phyloP scores from a whole-genome alignment of 805 yeast species.

The Zygosaccharomyces siamensis region DNA sequence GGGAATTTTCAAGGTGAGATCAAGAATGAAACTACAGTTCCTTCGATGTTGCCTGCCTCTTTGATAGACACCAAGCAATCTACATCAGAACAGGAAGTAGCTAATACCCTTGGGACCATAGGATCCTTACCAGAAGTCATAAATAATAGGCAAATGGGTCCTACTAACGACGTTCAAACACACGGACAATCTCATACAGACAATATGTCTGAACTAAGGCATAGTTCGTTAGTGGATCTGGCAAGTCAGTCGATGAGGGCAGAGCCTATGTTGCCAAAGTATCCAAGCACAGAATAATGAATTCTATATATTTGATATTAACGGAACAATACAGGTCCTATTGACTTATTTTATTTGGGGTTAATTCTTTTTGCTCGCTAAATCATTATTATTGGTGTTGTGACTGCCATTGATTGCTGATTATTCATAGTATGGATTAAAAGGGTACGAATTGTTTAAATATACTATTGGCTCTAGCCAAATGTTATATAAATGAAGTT shows the following conservation, averaged over 20 bases:
- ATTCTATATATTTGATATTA: neutral
- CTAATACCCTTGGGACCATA: conserved; percentile 19
- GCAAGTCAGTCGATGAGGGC: conserved; percentile 5
- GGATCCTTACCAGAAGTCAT: conserved; percentile 17
- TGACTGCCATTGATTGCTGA: too few relatives aligned
- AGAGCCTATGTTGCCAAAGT: conserved; percentile 7
- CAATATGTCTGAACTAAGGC: conserved; percentile 9
- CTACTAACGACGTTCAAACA: conserved; percentile 3
- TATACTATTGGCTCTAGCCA: too few relatives aligned
- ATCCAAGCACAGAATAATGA: conserved; percentile 11
- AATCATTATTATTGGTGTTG: neutral
- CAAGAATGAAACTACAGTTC: conserved; percentile 4
- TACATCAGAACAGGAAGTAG: conserved; percentile 3
- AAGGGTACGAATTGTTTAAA: too few relatives aligned
- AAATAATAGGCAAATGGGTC: conserved; percentile 14
- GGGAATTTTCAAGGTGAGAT: conserved; percentile 4
- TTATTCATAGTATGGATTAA: too few relatives aligned
- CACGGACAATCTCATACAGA: conserved; percentile 4
- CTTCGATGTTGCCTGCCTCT: conserved; percentile 2
- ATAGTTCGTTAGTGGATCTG: conserved; percentile 11
- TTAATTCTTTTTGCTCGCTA: neutral
- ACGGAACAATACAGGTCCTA: neutral
- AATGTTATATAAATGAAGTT: too few relatives aligned
- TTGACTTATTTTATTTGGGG: neutral
- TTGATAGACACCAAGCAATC: conserved; percentile 1